Base-by-base conservation (phyloP, 1,139 yeast species). In the Saccharomyces hybrid region DNA sequence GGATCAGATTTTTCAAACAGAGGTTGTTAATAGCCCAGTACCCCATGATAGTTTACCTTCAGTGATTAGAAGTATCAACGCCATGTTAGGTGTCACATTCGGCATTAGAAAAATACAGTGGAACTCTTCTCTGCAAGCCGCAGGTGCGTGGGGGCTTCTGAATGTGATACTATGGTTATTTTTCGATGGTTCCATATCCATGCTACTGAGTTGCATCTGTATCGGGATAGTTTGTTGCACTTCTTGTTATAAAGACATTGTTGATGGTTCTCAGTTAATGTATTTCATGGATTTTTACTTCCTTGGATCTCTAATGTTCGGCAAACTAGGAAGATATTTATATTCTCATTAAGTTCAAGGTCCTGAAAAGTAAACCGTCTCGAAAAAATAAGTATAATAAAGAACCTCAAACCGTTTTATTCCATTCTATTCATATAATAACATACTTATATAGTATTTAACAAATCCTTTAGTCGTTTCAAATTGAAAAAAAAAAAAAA, bases 101-200 rank as follows among this genome's bases (percentile, higher is more conserved):
- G 96, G 95, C 23, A 80, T 90, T 48, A 80, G 95, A 59, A 86
- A 86, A 62, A 78, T 88, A 50, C 86, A 86, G 60, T 89, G 96
- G 96, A 74, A 79, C 47, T 82, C 90, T 0, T 80, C 88, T 19
- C 71, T 84, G 48, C 96, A 89, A 66, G 88, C 89, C 3, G 81
- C 91, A 5, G 75, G 82, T 49, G 79, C 86, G 5, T 88, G 95
- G 89, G 78, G 86, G 3, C 73, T 85, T 52, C 76, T 88, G 55
- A 88, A 87, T 70, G 86, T 95, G 0, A 82, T 88, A 14, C 74
- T 90, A 56, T 90, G 97, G 96, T 72, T 83, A 55, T 73, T 87
- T 50, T 76, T 89, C 54, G 97, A 90, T 69, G 86, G 90, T 2
- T 82, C 96, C 1, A 62, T 81, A 11, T 79, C 81, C 51, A 91